Evolutionary conservation across 257 asterid genomes (phyloP).

Genomic region (Plantago elongata): DNA sequence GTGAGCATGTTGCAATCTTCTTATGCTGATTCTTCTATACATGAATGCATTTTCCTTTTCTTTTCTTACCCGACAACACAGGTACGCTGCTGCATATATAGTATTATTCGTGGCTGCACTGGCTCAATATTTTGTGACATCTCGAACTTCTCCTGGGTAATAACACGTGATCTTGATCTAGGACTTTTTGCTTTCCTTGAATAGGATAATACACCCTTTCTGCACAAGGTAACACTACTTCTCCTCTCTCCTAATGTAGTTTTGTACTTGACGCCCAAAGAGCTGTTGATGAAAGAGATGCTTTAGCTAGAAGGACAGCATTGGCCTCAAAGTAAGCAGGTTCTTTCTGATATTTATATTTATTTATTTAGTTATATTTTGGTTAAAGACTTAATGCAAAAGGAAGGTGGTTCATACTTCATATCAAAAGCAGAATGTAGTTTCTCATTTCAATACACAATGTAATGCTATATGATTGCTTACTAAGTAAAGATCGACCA

Average conservation of each 20-base stretch:
- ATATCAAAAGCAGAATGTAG: constrained; percentile 1
- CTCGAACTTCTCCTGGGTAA: constrained; percentile 94
- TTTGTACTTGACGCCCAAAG: constrained; percentile 78
- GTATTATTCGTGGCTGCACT: constrained; percentile 63
- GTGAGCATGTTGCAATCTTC: too few relatives aligned
- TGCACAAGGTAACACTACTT: constrained; percentile 10
- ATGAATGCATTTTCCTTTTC: constrained; percentile 6
- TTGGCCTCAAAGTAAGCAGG: constrained; percentile 67
- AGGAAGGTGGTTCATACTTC: background rate
- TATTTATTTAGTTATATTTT: constrained; percentile 15
- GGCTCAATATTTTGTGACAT: constrained; percentile 76
- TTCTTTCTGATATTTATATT: constrained; percentile 10
- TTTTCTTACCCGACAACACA: constrained; percentile 28
- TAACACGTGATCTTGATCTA: constrained; percentile 12
- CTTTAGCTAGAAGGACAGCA: constrained; percentile 49
- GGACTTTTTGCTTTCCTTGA: constrained; percentile 5
- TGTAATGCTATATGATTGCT: constrained; percentile 9
- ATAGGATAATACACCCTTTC: constrained; percentile 11
- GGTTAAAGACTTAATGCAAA: background rate
- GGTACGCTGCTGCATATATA: constrained; percentile 63
- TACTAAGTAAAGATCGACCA: constrained; percentile 11
- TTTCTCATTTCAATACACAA: constrained; percentile 12
- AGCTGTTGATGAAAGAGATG: constrained; percentile 65
- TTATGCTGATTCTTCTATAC: constrained; percentile 2
- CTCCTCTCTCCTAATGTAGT: constrained; percentile 33